Evolutionary conservation across 495 filamentous ascomycete species (phyloP).

Genomic region (Patellaria atrata): DNA sequence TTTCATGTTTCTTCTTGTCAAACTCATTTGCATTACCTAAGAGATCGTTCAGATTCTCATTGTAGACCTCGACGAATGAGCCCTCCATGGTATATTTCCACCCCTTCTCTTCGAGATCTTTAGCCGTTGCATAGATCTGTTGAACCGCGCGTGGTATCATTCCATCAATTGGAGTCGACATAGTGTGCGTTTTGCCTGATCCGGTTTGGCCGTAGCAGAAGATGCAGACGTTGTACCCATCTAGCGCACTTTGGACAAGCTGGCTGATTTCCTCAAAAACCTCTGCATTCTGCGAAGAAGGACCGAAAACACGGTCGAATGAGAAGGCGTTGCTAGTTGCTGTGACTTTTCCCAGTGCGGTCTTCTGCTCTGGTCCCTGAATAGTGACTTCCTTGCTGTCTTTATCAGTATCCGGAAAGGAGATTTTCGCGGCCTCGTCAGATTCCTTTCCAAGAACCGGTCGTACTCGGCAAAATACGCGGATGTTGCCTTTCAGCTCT

Average conservation of each 20-base stretch:
- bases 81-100: constrained; percentile 93
- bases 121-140: constrained; percentile 82
- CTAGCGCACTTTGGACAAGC: constrained; percentile 86
- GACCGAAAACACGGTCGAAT: constrained; percentile 89
- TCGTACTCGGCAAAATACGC: constrained; percentile 95
- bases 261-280: constrained; percentile 97
- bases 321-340: constrained; percentile 71
- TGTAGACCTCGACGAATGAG: constrained; percentile 97
- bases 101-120: constrained; percentile 69
- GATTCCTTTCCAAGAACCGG: constrained; percentile 44
- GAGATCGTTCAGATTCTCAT: constrained; percentile 89
- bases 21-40: constrained; percentile 62
- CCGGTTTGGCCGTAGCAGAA: constrained; percentile 98
- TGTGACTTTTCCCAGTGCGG: constrained; percentile 57
- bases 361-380: constrained; percentile 68
- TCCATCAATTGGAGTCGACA: constrained; percentile 71
- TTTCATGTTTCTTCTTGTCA: constrained; percentile 81
- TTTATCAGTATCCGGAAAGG: constrained; percentile 58
- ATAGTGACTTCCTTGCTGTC: constrained; percentile 79
- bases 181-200: constrained; percentile 91
- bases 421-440: constrained; percentile 48
- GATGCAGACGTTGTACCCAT: constrained; percentile 98
- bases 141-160: constrained; percentile 92
- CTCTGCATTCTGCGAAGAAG: constrained; percentile 59
- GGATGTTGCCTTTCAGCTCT: constrained; percentile 97